Base-by-base conservation (phyloP, 352 stramenopile genomes). In the Phytophthora macrochlamydospora region DNA sequence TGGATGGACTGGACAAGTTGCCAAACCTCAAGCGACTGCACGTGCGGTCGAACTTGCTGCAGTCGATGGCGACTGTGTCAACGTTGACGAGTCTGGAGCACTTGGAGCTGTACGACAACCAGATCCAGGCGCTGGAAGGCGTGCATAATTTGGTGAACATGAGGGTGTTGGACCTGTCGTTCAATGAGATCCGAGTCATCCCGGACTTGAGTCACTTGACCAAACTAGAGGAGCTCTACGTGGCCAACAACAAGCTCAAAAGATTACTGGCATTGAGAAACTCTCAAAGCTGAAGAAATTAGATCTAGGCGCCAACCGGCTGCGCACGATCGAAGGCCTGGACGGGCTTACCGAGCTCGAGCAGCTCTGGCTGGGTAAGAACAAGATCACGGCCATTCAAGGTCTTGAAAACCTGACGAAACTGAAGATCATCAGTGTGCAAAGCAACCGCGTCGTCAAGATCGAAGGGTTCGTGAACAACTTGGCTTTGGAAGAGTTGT, bases 171-270 rank as follows among this genome's bases (percentile, higher is more conserved):
- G 97, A 99, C 63, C 78, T 99, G 58, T 98, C 93, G 65, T 99
- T 98, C 81, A 99, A 99, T 76, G 82, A 94, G 40, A 98, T 99
- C 80, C 89, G 95, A 28, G 68, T 89, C 52, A 96, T 99, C 48
- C 87, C 87, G 9, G 83, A 95, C 38, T 65, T 93, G 56, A 81
- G 69, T 59, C 78, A 87, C 53, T 46, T 99, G 59, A 85, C 78
- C 61, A 58, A 95, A 71, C 78, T 99, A 3, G 72, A 97, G 56
- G 92, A 98, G 66, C 76, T 97, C 24, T 98, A 97, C 56, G 79
- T 99, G 35, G 97, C 97, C 29, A 98, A 98, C 77, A 99, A 99
- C 87, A 99, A 99, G 77, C 82, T 99, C 40, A 98, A 95, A 84
- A 82, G 53, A 98, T 99, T 63, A 76, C 87, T 33, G 97, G 97